phyloP scores from a whole-genome alignment of 768 basidiomycete species.

The Clathrus columnatus region DNA sequence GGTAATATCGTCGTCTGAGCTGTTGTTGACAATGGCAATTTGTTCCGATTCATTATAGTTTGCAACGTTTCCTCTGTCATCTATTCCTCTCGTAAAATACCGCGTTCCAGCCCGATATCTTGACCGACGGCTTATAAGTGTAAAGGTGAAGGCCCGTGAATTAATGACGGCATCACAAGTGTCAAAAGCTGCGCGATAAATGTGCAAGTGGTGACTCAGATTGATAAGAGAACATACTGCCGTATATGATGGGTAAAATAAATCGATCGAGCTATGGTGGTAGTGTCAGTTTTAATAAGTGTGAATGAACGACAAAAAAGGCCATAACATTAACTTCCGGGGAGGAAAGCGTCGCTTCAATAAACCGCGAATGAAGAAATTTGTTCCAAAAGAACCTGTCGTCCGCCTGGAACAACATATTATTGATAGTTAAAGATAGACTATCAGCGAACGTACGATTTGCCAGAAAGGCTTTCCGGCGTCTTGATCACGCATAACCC shows the following conservation, averaged over 20 bases:
- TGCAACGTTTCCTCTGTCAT: constrained; percentile 80
- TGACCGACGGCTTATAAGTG: constrained; percentile 87
- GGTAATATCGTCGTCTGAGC: constrained; percentile 39
- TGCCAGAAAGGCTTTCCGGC: constrained; percentile 62
- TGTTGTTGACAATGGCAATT: constrained; percentile 63
- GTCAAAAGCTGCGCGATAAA: constrained; percentile 61
- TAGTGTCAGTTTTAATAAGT: constrained; percentile 4
- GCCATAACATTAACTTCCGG: constrained; percentile 57
- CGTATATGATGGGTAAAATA: constrained; percentile 90
- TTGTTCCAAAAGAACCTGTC: constrained; percentile 99
- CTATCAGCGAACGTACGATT: constrained; percentile 41
- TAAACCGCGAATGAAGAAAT: constrained; percentile 53
- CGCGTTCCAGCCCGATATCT: constrained; percentile 94
- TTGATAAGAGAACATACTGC: constrained; percentile 54
- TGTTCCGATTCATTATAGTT: constrained; percentile 99
- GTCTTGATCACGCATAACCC: constrained; percentile 44
- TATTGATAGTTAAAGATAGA: constrained; percentile 1
- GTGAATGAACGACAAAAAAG: not conserved
- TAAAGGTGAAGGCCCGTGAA: constrained; percentile 70
- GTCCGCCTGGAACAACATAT: constrained; percentile 51
- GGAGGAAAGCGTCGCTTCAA: constrained; percentile 41
- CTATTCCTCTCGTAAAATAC: constrained; percentile 92
- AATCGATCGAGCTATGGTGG: constrained; percentile 64
- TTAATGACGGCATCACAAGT: constrained; percentile 67
- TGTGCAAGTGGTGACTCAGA: constrained; percentile 9